Base-by-base conservation (phyloP, 352 stramenopile genomes). In the Thalassiosira hispida region DNA sequence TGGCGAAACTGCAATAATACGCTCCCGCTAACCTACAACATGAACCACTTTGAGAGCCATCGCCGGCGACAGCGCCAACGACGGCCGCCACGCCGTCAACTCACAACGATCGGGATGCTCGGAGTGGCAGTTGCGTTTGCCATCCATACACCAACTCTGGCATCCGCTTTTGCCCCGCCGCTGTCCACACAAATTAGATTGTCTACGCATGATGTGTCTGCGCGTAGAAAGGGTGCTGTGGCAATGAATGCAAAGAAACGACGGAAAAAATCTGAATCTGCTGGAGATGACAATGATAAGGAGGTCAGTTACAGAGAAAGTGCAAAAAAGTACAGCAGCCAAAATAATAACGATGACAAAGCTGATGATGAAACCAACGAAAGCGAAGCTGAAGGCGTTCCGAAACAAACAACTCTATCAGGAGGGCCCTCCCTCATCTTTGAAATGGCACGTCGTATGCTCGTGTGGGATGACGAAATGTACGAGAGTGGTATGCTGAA, bases 381-480 rank as follows among this genome's bases (percentile, higher is more conserved):
- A 1, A 52, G 12, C 40, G 42, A 33, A 55, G 3, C 23, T 33
- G 18, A 27, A 47, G 29, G 3, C 11, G 20, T 42, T 20, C 51
- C 33, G 31, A 42, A 57, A 5, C 69, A 68, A 49, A 71, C 57
- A 51, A 81, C 73, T 35, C 20, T 81, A 31, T 75, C 38, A 6
- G 87, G 87, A 70, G 87, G 87, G 18, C 64, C 80, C 16, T 68
- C 67, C 5, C 65, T 88, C 12, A 93, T 93, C 49, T 93, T 91
- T 71, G 83, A 83, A 64, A 91, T 91, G 83, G 85, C 85, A 33
- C 63, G 77, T 38, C 60, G 80, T 7, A 86, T 88, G 79, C 46
- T 83, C 12, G 69, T 84, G 4, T 88, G 77, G 81, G 76, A 87
- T 44, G 79, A 84, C 61, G 67, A 86, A 46, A 18, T 84, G 16